A percentile compares a stretch with the other conserved stretches of the same genome.
Evolutionary conservation across 495 filamentous ascomycete species (phyloP).

Genomic region (Talaromyces wortmannii): DNA sequence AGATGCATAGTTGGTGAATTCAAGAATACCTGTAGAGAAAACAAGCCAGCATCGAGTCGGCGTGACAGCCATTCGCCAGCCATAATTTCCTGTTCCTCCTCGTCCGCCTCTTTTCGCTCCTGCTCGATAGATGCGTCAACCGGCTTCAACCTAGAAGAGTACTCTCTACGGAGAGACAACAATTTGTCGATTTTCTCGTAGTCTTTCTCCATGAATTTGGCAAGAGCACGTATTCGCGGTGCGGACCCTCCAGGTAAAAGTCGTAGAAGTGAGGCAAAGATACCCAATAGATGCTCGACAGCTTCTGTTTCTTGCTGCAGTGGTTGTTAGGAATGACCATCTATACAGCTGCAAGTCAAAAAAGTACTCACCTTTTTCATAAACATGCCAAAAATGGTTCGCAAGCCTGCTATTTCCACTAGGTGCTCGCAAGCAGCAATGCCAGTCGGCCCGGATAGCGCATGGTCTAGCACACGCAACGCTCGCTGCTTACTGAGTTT

Average conservation of each 20-base stretch:
- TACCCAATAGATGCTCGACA: constrained; percentile 81
- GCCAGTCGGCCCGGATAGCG: constrained; percentile 50
- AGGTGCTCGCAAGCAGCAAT: constrained; percentile 61
- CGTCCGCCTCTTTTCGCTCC: constrained; percentile 37
- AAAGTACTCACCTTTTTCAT: constrained; percentile 66
- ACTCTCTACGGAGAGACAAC: constrained; percentile 64
- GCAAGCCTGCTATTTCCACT: constrained; percentile 79
- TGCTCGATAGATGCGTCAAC: constrained; percentile 63
- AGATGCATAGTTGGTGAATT: not conserved
- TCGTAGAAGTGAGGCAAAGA: constrained; percentile 80
- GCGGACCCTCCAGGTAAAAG: constrained; percentile 71
- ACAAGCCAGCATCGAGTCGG: constrained; percentile 82
- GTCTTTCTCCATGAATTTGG: constrained; percentile 93
- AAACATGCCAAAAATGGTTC: constrained; percentile 78
- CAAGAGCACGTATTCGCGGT: constrained; percentile 73
- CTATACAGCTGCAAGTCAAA: not conserved
- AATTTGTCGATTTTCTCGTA: constrained; percentile 77
- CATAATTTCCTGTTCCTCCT: constrained; percentile 56
- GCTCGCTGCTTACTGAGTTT: constrained; percentile 75
- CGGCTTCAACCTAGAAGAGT: constrained; percentile 52
- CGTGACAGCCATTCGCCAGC: constrained; percentile 77
- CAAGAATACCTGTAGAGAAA: constrained; percentile 58
- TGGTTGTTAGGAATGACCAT: constrained; percentile 6
- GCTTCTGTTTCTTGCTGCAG: constrained; percentile 54
- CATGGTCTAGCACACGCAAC: constrained; percentile 79